These are phyloP conservation scores for Diaporthe batatas DNA, from an alignment of 2,329 filamentous ascomycete genomes.

Conservation along the genomic window DNA sequence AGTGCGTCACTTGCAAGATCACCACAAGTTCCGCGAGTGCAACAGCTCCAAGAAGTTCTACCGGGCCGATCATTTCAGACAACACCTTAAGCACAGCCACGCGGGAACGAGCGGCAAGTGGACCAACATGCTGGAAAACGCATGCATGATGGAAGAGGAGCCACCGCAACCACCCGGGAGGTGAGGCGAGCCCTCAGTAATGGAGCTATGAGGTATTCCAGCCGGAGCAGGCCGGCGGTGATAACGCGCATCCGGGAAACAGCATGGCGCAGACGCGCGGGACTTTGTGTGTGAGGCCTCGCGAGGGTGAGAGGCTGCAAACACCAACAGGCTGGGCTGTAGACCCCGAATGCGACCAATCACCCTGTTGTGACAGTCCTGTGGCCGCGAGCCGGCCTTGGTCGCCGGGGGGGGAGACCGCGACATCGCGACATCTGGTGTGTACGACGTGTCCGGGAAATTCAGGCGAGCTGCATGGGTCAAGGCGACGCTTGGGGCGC, in stretches of 20 bases:
- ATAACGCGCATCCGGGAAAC: conserved; percentile 10
- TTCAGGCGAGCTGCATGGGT: conserved; percentile 1
- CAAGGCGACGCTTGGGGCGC: conserved; percentile 20
- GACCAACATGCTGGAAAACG: conserved; percentile 98
- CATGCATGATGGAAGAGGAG: conserved; percentile 94
- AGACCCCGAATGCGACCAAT: conserved; percentile 4
- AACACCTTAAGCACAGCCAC: conserved; percentile 98
- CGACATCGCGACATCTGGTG: conserved; percentile 9
- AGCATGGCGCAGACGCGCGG: conserved; percentile 8
- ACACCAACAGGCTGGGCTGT: conserved; percentile 2
- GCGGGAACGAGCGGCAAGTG: conserved; percentile 96
- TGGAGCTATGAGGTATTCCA: background rate
- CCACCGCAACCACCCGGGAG: conserved; percentile 61
- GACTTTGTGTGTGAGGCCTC: background rate
- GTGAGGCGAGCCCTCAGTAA: conserved; percentile 24
- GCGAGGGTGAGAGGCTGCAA: conserved; percentile 3
- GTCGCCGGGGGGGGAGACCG: background rate
- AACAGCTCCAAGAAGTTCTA: conserved; percentile 99
- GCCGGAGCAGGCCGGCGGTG: conserved; percentile 19
- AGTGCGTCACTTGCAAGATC: conserved; percentile 86
- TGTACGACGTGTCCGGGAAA: conserved; percentile 3
- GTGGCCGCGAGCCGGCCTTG: conserved; percentile 17
- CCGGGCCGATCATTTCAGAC: conserved; percentile 95
- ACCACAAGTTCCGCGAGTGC: conserved; percentile 98
- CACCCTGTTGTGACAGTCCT: conserved; percentile 9